Evolutionary conservation across 169 alveolate species (phyloP).

Genomic region (Cryptosporidium xiaoi): DNA sequence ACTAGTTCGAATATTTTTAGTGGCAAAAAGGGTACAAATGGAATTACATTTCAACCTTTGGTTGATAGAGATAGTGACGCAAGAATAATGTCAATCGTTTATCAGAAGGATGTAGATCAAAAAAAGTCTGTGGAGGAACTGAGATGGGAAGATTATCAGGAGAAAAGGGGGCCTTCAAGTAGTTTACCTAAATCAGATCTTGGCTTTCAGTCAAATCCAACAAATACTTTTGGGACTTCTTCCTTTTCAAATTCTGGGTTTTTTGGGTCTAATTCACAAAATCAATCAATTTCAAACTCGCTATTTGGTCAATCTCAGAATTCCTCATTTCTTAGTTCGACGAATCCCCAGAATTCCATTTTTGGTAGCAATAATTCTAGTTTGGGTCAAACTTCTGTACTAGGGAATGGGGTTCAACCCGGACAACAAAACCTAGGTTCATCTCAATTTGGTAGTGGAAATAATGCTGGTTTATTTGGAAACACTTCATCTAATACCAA

Average conservation of each 20-base stretch:
- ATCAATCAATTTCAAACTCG: constrained; percentile 21
- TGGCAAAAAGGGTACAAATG: constrained; percentile 44
- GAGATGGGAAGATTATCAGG: constrained; percentile 74
- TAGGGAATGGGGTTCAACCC: constrained; percentile 17
- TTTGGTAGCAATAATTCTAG: neutral
- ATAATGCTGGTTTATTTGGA: neutral
- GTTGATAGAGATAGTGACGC: constrained; percentile 74
- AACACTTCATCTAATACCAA: neutral
- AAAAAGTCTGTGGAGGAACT: constrained; percentile 71
- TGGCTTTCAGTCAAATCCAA: neutral
- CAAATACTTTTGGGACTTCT: neutral
- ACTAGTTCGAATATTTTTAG: constrained; percentile 40
- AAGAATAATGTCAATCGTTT: constrained; percentile 66
- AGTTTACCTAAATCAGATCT: constrained; percentile 10
- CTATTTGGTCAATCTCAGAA: constrained; percentile 56
- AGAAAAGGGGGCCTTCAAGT: constrained; percentile 61
- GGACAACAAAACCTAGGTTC: constrained; percentile 1
- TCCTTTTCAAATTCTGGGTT: constrained; percentile 43
- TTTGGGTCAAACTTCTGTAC: constrained; percentile 37
- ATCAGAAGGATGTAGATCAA: constrained; percentile 66
- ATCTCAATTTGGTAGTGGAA: constrained; percentile 26
- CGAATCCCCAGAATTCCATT: neutral
- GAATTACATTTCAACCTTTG: constrained; percentile 67
- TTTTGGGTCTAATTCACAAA: constrained; percentile 31
- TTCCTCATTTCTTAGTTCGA: constrained; percentile 8